Evolutionary conservation across 148 eudicot genomes (phyloP), one percentile per base, ranked within the genome.

Genomic region (Chenopodium album): DNA sequence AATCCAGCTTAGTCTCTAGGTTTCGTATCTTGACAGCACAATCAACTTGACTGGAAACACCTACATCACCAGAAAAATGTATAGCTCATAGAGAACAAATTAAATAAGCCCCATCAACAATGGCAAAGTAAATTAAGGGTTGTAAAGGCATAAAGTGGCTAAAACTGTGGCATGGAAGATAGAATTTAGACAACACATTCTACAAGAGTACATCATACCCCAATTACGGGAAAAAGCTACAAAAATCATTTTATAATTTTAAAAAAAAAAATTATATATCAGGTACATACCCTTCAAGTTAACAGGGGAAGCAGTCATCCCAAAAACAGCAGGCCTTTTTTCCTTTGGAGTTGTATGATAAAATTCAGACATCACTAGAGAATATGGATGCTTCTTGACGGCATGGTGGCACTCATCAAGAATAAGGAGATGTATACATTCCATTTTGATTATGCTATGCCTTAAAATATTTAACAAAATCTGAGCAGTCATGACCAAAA

Each of bases 391-490:
- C 82, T 96, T 96, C 89, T 96, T 96, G 85, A 96, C 98, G 82
- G 99, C 99, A 91, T 96, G 99, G 87, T 96, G 99, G 78, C 99
- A 96, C 87, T 96, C 99, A 81, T 96, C 99, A 89, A 96, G 86
- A 85, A 96, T 92, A 77, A 96, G 95, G 71, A 96, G 94, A 89
- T 92, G 87, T 50, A 96, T 94, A 56, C 87, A 86, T 81, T 96
- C 99, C 99, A 96, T 96, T 86, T 90, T 96, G 66, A 96, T 88
- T 82, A 96, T 96, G 88, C 99, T 96, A 80, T 96, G 99, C 79
- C 99, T 94, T 41, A 94, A 91, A 84, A 96, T 96, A 87, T 96
- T 96, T 86, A 96, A 80, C 80, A 96, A 92, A 85, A 96, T 96
- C 86, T 96, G 99, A 64, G 98, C 99, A 44, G 99, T 96, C 99